Conservation (phyloP, 2,329 filamentous ascomycete species). For the Trichoderma citrinoviride region DNA sequence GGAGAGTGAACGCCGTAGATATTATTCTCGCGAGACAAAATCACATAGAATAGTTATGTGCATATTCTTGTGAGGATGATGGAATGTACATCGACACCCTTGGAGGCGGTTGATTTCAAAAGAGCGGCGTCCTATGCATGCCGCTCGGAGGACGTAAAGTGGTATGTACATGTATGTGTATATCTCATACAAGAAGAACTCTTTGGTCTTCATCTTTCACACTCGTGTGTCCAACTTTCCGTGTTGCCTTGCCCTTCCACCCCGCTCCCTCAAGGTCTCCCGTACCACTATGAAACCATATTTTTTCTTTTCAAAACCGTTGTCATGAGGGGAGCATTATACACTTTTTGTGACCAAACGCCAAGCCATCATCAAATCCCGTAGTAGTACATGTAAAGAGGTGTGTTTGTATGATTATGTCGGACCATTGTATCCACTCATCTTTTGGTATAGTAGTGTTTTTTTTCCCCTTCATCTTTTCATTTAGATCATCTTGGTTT, state of each 20-base stretch:
- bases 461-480: conserved; percentile 14
- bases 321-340: conserved; percentile 49
- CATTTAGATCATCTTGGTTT: conserved; percentile 6
- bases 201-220: conserved; percentile 9
- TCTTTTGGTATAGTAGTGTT: conserved; percentile 13
- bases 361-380: conserved; percentile 31
- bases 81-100: conserved; percentile 15
- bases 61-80: not conserved
- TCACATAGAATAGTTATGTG: not conserved
- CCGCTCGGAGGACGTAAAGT: conserved; percentile 17
- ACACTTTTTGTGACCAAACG: conserved; percentile 38
- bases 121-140: conserved; percentile 11
- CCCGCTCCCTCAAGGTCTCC: not conserved
- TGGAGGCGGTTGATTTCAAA: conserved; percentile 18
- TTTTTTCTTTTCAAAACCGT: conserved; percentile 26
- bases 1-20: not conserved
- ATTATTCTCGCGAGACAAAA: not conserved
- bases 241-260: not conserved
- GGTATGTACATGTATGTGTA: conserved; percentile 24
- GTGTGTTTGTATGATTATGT: conserved; percentile 14
- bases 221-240: conserved; percentile 22
- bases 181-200: conserved; percentile 20
- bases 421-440: not conserved
- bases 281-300: conserved; percentile 25
- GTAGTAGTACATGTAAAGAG: conserved; percentile 39